Evolutionary conservation across 176 grass and related monocot genomes (phyloP).

Genomic region (Melocanna baccifera): DNA sequence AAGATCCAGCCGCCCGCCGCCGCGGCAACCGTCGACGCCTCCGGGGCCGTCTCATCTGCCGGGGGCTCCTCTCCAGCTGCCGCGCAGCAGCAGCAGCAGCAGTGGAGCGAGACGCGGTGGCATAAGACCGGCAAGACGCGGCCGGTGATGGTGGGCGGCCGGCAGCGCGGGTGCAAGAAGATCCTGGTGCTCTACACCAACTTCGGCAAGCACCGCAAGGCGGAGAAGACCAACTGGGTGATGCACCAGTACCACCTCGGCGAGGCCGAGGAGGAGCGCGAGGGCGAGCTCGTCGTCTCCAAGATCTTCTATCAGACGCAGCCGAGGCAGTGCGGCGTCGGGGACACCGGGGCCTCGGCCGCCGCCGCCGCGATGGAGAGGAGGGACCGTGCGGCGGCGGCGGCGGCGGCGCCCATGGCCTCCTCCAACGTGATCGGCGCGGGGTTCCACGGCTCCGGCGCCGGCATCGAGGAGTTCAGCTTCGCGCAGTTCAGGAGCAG

Average conservation of each 20-base stretch:
- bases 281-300: slow-evolving; percentile 90
- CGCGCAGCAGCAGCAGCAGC: slow-evolving; percentile 23
- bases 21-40: not conserved
- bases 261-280: slow-evolving; percentile 67
- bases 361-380: not conserved
- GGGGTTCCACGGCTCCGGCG: not conserved
- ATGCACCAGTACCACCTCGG: slow-evolving; percentile 99
- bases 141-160: slow-evolving; percentile 58
- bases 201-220: slow-evolving; percentile 77
- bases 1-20: slow-evolving; percentile 58
- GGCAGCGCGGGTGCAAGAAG: slow-evolving; percentile 86
- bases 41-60: not conserved
- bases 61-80: not conserved
- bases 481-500: slow-evolving; percentile 56
- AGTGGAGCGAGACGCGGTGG: slow-evolving; percentile 82
- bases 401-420: not conserved
- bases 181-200: slow-evolving; percentile 96
- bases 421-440: not conserved
- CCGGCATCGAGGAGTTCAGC: slow-evolving; percentile 48
- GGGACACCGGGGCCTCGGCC: not conserved
- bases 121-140: slow-evolving; percentile 96
- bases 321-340: slow-evolving; percentile 59
- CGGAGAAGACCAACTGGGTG: slow-evolving; percentile 95
- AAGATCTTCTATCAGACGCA: slow-evolving; percentile 99
- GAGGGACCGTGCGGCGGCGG: not conserved